A percentile compares a stretch with the other conserved stretches of the same genome.
Conservation (phyloP, 495 filamentous ascomycete genomes). For the Symbiotaphrina buchneri region DNA sequence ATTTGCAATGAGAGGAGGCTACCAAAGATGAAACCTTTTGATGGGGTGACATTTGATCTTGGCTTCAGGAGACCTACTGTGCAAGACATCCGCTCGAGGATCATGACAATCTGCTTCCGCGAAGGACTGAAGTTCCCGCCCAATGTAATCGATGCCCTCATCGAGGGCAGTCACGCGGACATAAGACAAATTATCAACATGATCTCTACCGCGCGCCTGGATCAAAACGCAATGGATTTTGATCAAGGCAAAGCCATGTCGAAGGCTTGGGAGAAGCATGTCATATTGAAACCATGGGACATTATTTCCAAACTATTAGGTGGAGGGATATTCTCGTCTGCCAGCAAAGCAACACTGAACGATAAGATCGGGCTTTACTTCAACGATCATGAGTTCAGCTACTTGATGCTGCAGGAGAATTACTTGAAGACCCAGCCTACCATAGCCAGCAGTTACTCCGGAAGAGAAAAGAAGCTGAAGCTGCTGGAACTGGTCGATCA, state of each 20-base stretch:
- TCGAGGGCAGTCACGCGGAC: conserved; percentile 84
- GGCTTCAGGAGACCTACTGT: conserved; percentile 75
- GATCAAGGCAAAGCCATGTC: conserved; percentile 78
- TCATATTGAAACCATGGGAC: conserved; percentile 94
- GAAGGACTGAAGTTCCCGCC: conserved; percentile 72
- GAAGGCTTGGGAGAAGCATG: conserved; percentile 94
- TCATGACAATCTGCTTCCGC: conserved; percentile 85
- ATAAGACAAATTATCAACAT: conserved; percentile 98
- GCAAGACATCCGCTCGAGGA: conserved; percentile 68
- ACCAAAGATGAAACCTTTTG: conserved; percentile 97
- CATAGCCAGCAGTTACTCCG: conserved; percentile 28
- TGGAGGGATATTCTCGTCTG: conserved; percentile 60
- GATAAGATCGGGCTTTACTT: conserved; percentile 99
- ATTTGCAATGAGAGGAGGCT: conserved; percentile 89
- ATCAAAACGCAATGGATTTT: conserved; percentile 54
- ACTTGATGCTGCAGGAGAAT: conserved; percentile 95
- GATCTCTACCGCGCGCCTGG: conserved; percentile 80
- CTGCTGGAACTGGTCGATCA: conserved; percentile 61
- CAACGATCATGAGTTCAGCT: conserved; percentile 94
- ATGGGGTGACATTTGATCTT: conserved; percentile 59
- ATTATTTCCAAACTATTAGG: conserved; percentile 83
- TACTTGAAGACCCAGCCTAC: conserved; percentile 68
- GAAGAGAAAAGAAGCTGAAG: conserved; percentile 52
- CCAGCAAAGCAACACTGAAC: conserved; percentile 66
- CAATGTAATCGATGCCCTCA: conserved; percentile 78